Percentiles rank a stretch among this genome's conserved stretches.
phyloP scores from a whole-genome alignment of 805 yeast genomes.

The Kazachstania africana region DNA sequence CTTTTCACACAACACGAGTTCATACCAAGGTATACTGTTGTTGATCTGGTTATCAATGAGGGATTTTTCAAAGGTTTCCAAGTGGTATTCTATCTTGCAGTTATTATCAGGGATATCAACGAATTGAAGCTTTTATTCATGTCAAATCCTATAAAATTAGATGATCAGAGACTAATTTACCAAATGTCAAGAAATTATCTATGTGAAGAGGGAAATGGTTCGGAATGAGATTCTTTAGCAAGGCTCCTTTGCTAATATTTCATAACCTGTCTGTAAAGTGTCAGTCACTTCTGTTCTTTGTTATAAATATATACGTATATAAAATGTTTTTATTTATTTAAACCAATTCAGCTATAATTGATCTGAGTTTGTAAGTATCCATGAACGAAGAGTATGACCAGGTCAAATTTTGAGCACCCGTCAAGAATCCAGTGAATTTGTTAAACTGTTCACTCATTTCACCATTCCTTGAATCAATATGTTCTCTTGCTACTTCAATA shows the following conservation, averaged over 20 bases:
- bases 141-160: constrained; percentile 10
- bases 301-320: not conserved
- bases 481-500: constrained; percentile 43
- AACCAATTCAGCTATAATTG: constrained; percentile 7
- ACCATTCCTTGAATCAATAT: constrained; percentile 39
- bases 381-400: constrained; percentile 83
- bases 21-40: constrained; percentile 43
- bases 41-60: constrained; percentile 63
- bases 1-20: constrained; percentile 25
- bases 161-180: constrained; percentile 18
- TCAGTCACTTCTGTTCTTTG: too few relatives aligned
- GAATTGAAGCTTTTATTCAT: constrained; percentile 25
- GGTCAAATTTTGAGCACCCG: constrained; percentile 78
- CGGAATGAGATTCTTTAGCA: too few relatives aligned
- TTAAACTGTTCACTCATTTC: constrained; percentile 91
- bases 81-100: constrained; percentile 52
- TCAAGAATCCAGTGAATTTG: constrained; percentile 67
- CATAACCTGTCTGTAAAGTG: too few relatives aligned
- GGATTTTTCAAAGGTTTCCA: constrained; percentile 53
- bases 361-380: constrained; percentile 58
- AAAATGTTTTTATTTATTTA: not conserved
- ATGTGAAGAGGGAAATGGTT: constrained; percentile 1
- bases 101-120: constrained; percentile 35
- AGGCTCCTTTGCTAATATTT: too few relatives aligned
- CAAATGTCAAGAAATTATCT: constrained; percentile 10